phyloP scores from a whole-genome alignment of 148 eudicot species.

The Rheum nobile region DNA sequence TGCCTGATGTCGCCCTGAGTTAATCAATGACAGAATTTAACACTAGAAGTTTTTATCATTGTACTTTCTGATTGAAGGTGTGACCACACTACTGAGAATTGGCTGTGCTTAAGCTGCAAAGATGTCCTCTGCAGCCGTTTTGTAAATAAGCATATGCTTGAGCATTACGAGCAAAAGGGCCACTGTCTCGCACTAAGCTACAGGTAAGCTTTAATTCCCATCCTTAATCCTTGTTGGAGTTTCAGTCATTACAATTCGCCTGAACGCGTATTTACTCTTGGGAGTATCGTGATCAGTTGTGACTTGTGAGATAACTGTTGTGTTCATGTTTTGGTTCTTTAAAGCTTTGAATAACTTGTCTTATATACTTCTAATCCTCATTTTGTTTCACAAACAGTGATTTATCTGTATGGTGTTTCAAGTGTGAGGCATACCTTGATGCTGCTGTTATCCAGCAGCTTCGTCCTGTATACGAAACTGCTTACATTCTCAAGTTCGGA shows the following conservation, averaged over 20 bases:
- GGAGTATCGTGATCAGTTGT: too few species aligned
- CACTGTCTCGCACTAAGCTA: conserved; percentile 80
- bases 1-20: too few species aligned
- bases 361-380: neutral
- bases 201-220: conserved; percentile 31
- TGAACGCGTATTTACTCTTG: neutral
- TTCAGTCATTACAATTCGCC: neutral
- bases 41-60: neutral
- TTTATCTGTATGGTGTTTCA: conserved; percentile 93
- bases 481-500: conserved; percentile 75
- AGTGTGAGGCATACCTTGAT: conserved; percentile 78
- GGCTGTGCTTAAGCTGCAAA: conserved; percentile 82
- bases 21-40: neutral
- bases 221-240: neutral
- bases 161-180: conserved; percentile 47
- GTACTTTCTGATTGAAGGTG: conserved; percentile 40
- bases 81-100: conserved; percentile 71
- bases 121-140: conserved; percentile 88
- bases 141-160: conserved; percentile 83
- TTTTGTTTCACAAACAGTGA: conserved; percentile 40
- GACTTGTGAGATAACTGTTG: too few species aligned
- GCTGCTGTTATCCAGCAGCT: conserved; percentile 61
- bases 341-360: too few species aligned
- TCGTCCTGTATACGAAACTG: conserved; percentile 65
- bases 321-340: too few species aligned